Percentiles rank a stretch among this genome's conserved stretches.
Conservation (phyloP, 352 stramenopile species). For the Phytophthora pinifolia region DNA sequence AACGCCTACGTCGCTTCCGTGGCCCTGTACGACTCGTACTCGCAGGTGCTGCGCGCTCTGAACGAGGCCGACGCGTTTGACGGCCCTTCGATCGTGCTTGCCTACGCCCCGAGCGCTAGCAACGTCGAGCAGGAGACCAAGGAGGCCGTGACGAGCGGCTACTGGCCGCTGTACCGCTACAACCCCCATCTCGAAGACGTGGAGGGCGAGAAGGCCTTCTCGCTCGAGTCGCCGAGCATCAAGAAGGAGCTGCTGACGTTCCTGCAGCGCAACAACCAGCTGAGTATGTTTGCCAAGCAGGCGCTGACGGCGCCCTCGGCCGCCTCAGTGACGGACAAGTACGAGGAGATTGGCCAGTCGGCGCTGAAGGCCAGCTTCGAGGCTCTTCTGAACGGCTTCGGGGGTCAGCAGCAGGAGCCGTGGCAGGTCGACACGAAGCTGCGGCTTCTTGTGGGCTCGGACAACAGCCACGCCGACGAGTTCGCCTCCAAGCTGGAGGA, state of each 20-base stretch:
- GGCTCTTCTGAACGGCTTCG: slow-evolving; percentile 70
- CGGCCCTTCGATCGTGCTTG: slow-evolving; percentile 90
- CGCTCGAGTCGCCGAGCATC: slow-evolving; percentile 90
- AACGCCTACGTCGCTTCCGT: slow-evolving; percentile 93
- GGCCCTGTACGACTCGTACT: slow-evolving; percentile 88
- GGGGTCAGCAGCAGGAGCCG: slow-evolving; percentile 41
- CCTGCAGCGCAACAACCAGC: slow-evolving; percentile 88
- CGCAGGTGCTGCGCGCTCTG: slow-evolving; percentile 84
- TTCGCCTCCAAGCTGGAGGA: slow-evolving; percentile 73
- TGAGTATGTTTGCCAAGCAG: slow-evolving; percentile 89
- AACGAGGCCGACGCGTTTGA: slow-evolving; percentile 91
- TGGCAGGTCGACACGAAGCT: slow-evolving; percentile 76
- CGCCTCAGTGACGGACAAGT: slow-evolving; percentile 60
- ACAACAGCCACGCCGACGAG: slow-evolving; percentile 75
- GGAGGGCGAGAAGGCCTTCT: slow-evolving; percentile 85
- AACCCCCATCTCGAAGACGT: slow-evolving; percentile 80
- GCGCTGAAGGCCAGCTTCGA: slow-evolving; percentile 85
- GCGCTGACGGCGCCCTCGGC: slow-evolving; percentile 40
- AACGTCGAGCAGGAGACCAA: slow-evolving; percentile 88
- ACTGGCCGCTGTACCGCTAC: slow-evolving; percentile 94
- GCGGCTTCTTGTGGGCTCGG: slow-evolving; percentile 73
- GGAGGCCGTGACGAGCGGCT: slow-evolving; percentile 85
- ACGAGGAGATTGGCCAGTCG: slow-evolving; percentile 78
- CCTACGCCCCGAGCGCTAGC: slow-evolving; percentile 84
- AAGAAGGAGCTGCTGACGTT: slow-evolving; percentile 90